Conservation (phyloP, 805 yeast genomes). For the Komagataella kurtzmanii region DNA sequence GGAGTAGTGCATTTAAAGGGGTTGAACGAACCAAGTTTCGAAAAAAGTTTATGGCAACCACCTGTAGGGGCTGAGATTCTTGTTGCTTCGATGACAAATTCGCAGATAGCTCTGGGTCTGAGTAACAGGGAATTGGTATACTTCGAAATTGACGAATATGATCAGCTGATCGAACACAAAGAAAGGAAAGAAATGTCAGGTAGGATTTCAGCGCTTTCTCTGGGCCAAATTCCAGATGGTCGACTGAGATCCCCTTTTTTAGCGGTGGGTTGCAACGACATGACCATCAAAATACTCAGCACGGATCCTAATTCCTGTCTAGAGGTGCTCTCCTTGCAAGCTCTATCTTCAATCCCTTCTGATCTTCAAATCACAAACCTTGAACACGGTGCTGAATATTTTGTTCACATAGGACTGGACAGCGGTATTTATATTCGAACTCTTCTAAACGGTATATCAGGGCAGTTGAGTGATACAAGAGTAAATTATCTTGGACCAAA, state of each 20-base stretch:
- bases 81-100: constrained; percentile 45
- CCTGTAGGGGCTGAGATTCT: constrained; percentile 62
- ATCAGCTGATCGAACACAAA: constrained; percentile 58
- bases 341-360: constrained; percentile 38
- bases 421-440: constrained; percentile 72
- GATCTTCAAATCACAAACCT: constrained; percentile 21
- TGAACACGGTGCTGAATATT: constrained; percentile 14
- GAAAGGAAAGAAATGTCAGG: constrained; percentile 41
- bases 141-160: constrained; percentile 63
- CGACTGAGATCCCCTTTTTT: constrained; percentile 38
- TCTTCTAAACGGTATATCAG: constrained; percentile 40
- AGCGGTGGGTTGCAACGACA: constrained; percentile 62
- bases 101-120: constrained; percentile 59
- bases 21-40: constrained; percentile 14
- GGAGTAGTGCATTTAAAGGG: constrained; percentile 50
- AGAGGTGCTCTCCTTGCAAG: constrained; percentile 51
- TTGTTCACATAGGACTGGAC: constrained; percentile 67
- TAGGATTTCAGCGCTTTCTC: constrained; percentile 30
- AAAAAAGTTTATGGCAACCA: constrained; percentile 53
- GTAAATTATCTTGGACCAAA: constrained; percentile 63
- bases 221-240: constrained; percentile 37
- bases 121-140: constrained; percentile 68
- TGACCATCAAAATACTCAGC: constrained; percentile 55
- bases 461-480: constrained; percentile 49
- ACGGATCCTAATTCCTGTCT: constrained; percentile 46